These are phyloP conservation scores for Calonectria pauciramosa DNA, from an alignment of 2,329 filamentous ascomycete species.

Conservation along the genomic window DNA sequence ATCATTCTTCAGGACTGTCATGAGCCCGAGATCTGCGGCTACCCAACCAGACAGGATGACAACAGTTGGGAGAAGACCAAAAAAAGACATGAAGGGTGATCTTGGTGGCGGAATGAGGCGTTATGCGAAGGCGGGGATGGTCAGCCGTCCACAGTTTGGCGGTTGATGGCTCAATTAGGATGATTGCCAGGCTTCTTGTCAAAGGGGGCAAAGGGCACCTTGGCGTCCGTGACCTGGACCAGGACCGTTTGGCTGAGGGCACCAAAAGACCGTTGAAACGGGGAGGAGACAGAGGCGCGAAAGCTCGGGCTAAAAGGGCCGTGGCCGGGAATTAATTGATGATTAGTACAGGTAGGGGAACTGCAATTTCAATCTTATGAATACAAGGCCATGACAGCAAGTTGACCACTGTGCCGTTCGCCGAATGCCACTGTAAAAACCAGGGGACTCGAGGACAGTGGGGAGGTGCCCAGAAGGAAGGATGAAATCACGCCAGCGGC, in stretches of 20 bases:
- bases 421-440: background rate
- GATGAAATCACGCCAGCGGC: slow-evolving; percentile 3
- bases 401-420: background rate
- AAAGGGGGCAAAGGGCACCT: slow-evolving; percentile 8
- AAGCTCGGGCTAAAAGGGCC: background rate
- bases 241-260: background rate
- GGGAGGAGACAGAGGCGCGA: background rate
- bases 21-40: background rate
- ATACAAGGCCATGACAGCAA: background rate
- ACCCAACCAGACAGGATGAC: background rate
- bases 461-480: background rate
- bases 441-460: background rate
- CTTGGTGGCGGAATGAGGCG: background rate
- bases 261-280: slow-evolving; percentile 19
- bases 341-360: background rate
- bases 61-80: background rate
- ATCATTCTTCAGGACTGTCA: background rate
- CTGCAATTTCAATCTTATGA: slow-evolving; percentile 16
- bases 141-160: background rate
- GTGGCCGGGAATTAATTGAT: slow-evolving; percentile 9
- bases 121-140: slow-evolving; percentile 1
- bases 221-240: background rate
- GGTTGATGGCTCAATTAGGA: background rate
- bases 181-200: slow-evolving; percentile 8
- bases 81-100: background rate